Conservation (phyloP, 1,284 basidiomycete genomes). For the Ceratobasidium sp. region DNA sequence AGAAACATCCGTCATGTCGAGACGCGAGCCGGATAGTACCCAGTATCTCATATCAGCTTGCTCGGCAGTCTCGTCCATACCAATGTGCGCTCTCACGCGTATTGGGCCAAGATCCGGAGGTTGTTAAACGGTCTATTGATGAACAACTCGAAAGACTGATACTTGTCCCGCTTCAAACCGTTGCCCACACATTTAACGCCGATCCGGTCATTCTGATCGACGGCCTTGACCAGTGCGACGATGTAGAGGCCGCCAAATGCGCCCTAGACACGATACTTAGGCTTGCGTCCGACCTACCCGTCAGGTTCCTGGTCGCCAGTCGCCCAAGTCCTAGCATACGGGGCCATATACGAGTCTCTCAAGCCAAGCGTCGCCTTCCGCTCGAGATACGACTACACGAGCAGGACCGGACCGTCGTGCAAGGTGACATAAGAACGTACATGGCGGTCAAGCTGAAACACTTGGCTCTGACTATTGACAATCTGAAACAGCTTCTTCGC, state of each 20-base stretch:
- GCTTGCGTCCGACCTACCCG: background rate
- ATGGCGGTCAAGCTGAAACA: background rate
- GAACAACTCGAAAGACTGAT: background rate
- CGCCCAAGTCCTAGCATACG: background rate
- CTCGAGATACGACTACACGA: background rate
- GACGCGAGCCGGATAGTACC: background rate
- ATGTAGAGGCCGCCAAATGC: background rate
- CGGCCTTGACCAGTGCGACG: slow-evolving; percentile 24
- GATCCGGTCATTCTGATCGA: slow-evolving; percentile 18
- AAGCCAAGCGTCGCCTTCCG: too few species aligned
- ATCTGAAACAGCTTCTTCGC: background rate
- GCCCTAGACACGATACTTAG: background rate
- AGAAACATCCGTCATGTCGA: background rate
- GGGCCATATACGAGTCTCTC: background rate
- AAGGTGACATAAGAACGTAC: slow-evolving; percentile 12
- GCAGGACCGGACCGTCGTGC: background rate
- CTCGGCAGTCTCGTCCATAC: background rate
- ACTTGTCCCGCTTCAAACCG: background rate
- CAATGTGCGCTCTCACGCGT: background rate
- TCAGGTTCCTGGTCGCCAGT: background rate
- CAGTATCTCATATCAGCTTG: slow-evolving; percentile 8
- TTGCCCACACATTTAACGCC: background rate
- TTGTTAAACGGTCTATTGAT: background rate
- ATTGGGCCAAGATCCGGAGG: background rate
- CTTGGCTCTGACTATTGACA: background rate